Evolutionary conservation across 2,329 filamentous ascomycete species (phyloP).

Genomic region (Talaromyces sp.): DNA sequence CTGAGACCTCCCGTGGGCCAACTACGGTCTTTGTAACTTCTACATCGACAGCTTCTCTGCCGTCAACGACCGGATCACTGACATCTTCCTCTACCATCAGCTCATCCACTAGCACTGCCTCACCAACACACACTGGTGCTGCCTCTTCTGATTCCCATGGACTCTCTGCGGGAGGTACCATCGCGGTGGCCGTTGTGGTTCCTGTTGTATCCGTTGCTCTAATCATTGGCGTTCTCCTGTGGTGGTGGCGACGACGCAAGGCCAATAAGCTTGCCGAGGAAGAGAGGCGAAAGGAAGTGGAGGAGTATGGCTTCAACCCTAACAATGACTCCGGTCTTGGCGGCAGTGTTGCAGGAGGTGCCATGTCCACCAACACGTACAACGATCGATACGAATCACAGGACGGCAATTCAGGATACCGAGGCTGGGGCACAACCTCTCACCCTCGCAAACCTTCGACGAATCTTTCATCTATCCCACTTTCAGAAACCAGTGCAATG

Average conservation of each 20-base stretch:
- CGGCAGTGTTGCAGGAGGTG: conserved; percentile 49
- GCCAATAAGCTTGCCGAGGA: conserved; percentile 79
- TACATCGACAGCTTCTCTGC: conserved; percentile 12
- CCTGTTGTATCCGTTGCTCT: conserved; percentile 84
- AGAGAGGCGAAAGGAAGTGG: conserved; percentile 86
- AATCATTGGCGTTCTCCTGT: conserved; percentile 69
- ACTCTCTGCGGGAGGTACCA: conserved; percentile 57
- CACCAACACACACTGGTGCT: conserved; percentile 13
- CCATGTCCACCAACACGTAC: conserved; percentile 29
- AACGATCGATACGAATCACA: conserved; percentile 18
- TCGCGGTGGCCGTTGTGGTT: conserved; percentile 88
- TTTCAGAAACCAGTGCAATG: conserved; percentile 64
- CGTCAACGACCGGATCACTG: not conserved
- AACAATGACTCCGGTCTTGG: conserved; percentile 84
- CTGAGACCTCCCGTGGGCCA: not conserved
- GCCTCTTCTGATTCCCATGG: conserved; percentile 22
- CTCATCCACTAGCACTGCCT: conserved; percentile 10
- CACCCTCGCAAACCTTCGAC: conserved; percentile 81
- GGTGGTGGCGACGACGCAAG: conserved; percentile 85
- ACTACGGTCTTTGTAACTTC: conserved; percentile 11
- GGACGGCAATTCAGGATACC: conserved; percentile 63
- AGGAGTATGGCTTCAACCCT: conserved; percentile 97
- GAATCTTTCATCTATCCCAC: conserved; percentile 68
- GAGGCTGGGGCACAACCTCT: conserved; percentile 83
- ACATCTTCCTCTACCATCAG: not conserved